A percentile compares a stretch with the other conserved stretches of the same genome.
These are phyloP conservation scores for Scleroderma bovista DNA, from an alignment of 768 basidiomycete genomes.

Conservation along the genomic window DNA sequence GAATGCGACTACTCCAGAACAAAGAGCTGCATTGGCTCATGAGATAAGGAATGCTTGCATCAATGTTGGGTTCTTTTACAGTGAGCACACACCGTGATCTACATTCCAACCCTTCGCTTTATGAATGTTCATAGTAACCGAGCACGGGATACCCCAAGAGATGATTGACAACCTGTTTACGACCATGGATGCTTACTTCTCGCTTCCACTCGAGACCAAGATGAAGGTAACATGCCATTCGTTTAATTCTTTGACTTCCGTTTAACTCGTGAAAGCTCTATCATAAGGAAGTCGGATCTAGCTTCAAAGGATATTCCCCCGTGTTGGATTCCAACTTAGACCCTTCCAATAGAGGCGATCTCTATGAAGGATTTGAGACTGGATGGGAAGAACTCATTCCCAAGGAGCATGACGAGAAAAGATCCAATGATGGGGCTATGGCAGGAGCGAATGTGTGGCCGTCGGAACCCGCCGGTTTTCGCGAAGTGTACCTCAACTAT, in stretches of 20 bases:
- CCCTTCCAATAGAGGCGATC: conserved; percentile 65
- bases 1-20: conserved; percentile 16
- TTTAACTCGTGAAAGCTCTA: conserved; percentile 45
- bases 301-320: conserved; percentile 75
- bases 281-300: conserved; percentile 54
- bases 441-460: conserved; percentile 81
- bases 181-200: conserved; percentile 59
- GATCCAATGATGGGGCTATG: conserved; percentile 50
- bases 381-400: conserved; percentile 56
- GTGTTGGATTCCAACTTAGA: conserved; percentile 71
- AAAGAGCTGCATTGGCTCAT: conserved; percentile 43
- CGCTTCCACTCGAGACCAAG: conserved; percentile 56
- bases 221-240: conserved; percentile 40
- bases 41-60: conserved; percentile 72
- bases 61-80: conserved; percentile 82
- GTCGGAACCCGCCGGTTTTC: conserved; percentile 51
- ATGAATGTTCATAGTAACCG: no score
- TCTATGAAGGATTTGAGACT: conserved; percentile 89
- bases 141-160: conserved; percentile 64
- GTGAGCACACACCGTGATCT: conserved; percentile 30
- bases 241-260: background rate
- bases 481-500: conserved; percentile 52
- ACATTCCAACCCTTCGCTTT: background rate
- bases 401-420: conserved; percentile 20
- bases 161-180: conserved; percentile 42